These are phyloP conservation scores for Coemansia sp. DNA, from an alignment of 192 early-diverging fungal genomes.

Conservation along the genomic window DNA sequence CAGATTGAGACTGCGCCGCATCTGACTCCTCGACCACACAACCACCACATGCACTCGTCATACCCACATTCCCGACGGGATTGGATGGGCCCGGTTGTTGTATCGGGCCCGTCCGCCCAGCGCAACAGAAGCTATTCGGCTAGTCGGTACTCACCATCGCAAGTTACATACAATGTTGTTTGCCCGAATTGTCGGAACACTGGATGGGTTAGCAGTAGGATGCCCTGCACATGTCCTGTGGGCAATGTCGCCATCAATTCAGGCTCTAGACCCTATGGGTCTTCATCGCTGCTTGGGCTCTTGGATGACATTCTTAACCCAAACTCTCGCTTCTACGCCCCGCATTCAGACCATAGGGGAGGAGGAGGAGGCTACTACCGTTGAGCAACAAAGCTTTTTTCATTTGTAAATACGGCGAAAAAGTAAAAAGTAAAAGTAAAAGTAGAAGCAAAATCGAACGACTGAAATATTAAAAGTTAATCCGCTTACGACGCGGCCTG, in stretches of 20 bases:
- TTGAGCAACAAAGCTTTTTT: not conserved
- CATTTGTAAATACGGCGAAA: not conserved
- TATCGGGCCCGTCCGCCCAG: not conserved
- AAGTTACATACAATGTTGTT: not conserved
- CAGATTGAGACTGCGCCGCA: slow-evolving; percentile 33
- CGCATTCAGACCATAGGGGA: not conserved
- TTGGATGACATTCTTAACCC: slow-evolving; percentile 36
- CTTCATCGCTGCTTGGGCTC: slow-evolving; percentile 27
- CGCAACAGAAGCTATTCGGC: slow-evolving; percentile 4
- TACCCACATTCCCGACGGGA: too few relatives aligned
- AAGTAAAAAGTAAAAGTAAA: not conserved
- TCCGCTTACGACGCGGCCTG: slow-evolving; percentile 26
- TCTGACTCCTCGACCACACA: slow-evolving; percentile 20
- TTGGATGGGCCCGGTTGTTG: not conserved
- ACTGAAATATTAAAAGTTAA: not conserved
- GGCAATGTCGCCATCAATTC: slow-evolving; percentile 13
- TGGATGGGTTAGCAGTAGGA: slow-evolving; percentile 23
- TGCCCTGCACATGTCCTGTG: slow-evolving; percentile 28
- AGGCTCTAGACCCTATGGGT: slow-evolving; percentile 17
- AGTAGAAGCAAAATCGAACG: slow-evolving; percentile 1
- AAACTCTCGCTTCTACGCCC: slow-evolving; percentile 1
- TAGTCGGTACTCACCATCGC: not conserved
- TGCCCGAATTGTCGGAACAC: slow-evolving; percentile 38
- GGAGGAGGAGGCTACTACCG: too few relatives aligned
- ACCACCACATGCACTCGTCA: not conserved